A percentile compares a stretch with the other conserved stretches of the same genome.
Conservation (phyloP, 371 early-diverging fungal genomes). For the Nematocida homosporus region DNA sequence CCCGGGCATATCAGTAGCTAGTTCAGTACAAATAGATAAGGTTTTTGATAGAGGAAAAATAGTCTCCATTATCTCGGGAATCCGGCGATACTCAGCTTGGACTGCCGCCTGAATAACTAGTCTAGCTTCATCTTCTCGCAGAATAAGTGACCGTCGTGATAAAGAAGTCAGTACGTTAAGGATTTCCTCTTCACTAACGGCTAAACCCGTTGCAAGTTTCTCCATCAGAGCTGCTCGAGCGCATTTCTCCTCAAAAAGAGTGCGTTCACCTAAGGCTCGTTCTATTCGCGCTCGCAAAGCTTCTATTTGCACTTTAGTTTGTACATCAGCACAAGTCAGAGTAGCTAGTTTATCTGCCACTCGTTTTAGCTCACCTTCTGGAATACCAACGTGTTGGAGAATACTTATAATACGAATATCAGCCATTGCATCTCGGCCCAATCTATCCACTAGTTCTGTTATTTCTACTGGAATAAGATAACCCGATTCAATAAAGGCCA, state of each 20-base stretch:
- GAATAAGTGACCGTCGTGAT: not conserved
- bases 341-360: conserved; percentile 5
- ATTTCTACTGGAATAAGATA: not conserved
- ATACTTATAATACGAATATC: not conserved
- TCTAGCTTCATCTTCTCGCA: conserved; percentile 28
- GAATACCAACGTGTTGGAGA: not conserved
- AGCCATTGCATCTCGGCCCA: not conserved
- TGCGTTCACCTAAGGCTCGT: conserved; percentile 8
- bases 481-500: not conserved
- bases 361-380: not conserved
- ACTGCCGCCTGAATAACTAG: conserved; percentile 11
- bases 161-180: not conserved
- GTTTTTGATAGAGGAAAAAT: conserved; percentile 40
- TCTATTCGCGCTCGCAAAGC: conserved; percentile 2
- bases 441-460: not conserved
- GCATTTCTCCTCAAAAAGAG: conserved; percentile 37
- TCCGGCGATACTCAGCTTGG: conserved; percentile 32
- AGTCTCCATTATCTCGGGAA: conserved; percentile 10
- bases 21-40: conserved; percentile 19
- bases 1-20: conserved; percentile 1
- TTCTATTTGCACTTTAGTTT: conserved; percentile 11
- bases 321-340: not conserved
- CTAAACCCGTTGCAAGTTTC: not conserved
- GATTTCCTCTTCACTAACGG: conserved; percentile 23
- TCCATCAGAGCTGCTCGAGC: conserved; percentile 25